Conservation (phyloP, 148 eudicot species). For the Vaccinium darrowii region DNA sequence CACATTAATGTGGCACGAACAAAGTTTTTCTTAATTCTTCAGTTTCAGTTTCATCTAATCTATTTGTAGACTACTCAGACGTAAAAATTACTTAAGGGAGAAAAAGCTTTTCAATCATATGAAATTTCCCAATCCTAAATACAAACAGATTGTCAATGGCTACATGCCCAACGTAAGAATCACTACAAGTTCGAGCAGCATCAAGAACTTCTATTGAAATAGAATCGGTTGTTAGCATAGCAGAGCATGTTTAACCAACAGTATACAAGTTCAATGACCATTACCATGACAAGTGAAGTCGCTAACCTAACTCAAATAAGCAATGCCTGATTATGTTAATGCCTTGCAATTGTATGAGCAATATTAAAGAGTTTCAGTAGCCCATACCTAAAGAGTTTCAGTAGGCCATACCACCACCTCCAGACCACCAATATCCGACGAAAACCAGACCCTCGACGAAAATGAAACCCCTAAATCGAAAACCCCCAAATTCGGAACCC, state of each 20-base stretch:
- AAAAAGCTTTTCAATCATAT: background rate
- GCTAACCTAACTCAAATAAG: too few relatives aligned
- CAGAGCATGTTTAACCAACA: background rate
- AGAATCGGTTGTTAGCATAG: background rate
- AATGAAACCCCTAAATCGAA: too few relatives aligned
- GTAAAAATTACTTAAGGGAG: background rate
- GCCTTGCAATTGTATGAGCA: too few relatives aligned
- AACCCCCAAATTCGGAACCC: too few relatives aligned
- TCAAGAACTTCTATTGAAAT: background rate
- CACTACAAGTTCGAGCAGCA: background rate
- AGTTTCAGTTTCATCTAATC: background rate
- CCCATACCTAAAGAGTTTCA: too few relatives aligned
- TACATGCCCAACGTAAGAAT: background rate
- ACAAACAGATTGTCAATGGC: background rate
- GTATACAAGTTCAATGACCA: background rate
- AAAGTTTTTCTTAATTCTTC: background rate
- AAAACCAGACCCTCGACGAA: too few relatives aligned
- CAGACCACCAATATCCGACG: too few relatives aligned
- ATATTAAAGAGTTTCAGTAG: too few relatives aligned
- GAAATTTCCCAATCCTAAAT: background rate
- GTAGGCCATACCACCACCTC: too few relatives aligned
- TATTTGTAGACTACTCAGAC: background rate
- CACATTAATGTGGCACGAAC: background rate
- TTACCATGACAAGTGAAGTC: background rate
- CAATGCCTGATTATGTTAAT: background rate